A percentile compares a stretch with the other conserved stretches of the same genome.
Evolutionary conservation across 352 stramenopile species (phyloP).

Genomic region (Phytophthora cactorum): DNA sequence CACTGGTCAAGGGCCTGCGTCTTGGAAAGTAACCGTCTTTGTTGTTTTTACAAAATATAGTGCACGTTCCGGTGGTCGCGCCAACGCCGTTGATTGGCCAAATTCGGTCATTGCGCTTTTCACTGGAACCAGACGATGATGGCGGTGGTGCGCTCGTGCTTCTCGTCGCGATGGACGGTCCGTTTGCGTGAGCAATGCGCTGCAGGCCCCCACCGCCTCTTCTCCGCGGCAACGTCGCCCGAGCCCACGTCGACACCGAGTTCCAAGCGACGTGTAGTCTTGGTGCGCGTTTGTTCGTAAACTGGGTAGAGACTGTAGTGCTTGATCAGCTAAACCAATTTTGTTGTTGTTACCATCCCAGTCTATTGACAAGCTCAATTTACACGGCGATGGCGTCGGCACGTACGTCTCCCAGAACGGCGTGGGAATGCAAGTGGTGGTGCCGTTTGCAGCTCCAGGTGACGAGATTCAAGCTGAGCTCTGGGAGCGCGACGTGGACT

Average conservation of each 20-base stretch:
- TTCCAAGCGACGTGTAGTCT: slow-evolving; percentile 19
- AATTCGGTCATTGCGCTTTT: not conserved
- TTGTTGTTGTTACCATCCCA: slow-evolving; percentile 23
- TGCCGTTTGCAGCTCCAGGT: slow-evolving; percentile 64
- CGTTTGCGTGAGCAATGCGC: not conserved
- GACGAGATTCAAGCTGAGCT: slow-evolving; percentile 55
- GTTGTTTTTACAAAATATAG: too few species aligned
- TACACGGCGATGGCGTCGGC: slow-evolving; percentile 60
- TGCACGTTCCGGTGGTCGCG: not conserved
- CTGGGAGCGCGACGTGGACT: slow-evolving; percentile 56
- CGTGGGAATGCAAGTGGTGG: slow-evolving; percentile 38
- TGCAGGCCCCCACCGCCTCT: not conserved
- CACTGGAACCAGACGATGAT: slow-evolving; percentile 5
- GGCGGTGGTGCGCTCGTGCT: not conserved
- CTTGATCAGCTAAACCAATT: not conserved
- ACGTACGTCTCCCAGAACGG: slow-evolving; percentile 18
- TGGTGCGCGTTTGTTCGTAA: slow-evolving; percentile 22
- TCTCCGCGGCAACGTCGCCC: not conserved
- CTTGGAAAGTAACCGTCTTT: too few species aligned
- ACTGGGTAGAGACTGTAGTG: too few species aligned
- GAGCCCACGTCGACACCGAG: not conserved
- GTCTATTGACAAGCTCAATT: slow-evolving; percentile 44
- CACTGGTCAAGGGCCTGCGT: too few species aligned
- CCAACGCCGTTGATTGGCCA: slow-evolving; percentile 5
- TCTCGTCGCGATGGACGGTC: not conserved